Evolutionary conservation across 805 yeast species (phyloP).

Genomic region (Candida pseudofarinosa): DNA sequence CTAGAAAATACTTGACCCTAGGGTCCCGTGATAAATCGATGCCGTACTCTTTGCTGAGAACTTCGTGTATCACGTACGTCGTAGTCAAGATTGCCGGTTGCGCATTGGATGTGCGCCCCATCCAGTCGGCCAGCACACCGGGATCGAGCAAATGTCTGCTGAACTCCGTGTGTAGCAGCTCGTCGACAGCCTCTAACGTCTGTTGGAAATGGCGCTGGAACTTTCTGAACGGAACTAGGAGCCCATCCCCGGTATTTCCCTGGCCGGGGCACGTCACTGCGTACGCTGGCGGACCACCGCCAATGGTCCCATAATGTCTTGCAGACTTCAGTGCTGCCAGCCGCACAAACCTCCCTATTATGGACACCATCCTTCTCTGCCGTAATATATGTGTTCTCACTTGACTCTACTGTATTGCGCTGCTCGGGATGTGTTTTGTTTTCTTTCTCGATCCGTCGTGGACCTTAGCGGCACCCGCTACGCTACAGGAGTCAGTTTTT

Average conservation of each 20-base stretch:
- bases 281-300: constrained; percentile 2
- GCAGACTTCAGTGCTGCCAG: not conserved
- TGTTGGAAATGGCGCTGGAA: constrained; percentile 9
- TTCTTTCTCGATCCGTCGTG: too few relatives aligned
- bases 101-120: constrained; percentile 40
- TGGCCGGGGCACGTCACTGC: constrained; percentile 37
- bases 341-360: not conserved
- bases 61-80: constrained; percentile 26
- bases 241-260: constrained; percentile 20
- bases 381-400: too few relatives aligned
- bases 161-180: constrained; percentile 19
- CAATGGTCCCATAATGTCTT: not conserved
- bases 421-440: too few relatives aligned
- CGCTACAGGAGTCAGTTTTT: too few relatives aligned
- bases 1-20: constrained; percentile 24
- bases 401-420: too few relatives aligned
- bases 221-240: constrained; percentile 17
- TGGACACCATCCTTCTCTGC: not conserved
- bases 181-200: constrained; percentile 16
- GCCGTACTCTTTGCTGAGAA: constrained; percentile 15
- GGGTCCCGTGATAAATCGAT: constrained; percentile 12
- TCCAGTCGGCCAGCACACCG: constrained; percentile 15
- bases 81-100: constrained; percentile 52
- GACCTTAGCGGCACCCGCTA: too few relatives aligned
- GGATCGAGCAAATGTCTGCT: constrained; percentile 13